Conservation (phyloP, 2,329 filamentous ascomycete genomes). For the Alternaria atra region DNA sequence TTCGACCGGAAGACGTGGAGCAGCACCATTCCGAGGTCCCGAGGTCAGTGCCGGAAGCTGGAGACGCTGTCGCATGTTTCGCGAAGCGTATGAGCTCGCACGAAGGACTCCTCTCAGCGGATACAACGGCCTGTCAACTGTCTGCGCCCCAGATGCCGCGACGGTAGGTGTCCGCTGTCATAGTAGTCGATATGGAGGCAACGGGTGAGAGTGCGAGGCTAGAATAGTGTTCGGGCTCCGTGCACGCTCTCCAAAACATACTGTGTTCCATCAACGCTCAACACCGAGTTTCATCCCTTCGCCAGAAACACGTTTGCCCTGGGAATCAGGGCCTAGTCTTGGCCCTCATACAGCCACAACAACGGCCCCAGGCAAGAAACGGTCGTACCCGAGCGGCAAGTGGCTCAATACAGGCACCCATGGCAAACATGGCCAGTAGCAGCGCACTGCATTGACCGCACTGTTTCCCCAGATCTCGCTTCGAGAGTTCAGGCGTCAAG, state of each 20-base stretch:
- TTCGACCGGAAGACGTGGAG: not conserved
- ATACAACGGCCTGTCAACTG: slow-evolving; percentile 18
- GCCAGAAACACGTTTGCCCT: slow-evolving; percentile 39
- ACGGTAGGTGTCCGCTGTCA: slow-evolving; percentile 16
- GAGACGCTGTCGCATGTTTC: slow-evolving; percentile 6
- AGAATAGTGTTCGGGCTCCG: slow-evolving; percentile 11
- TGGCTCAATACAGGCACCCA: slow-evolving; percentile 41
- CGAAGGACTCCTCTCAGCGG: slow-evolving; percentile 10
- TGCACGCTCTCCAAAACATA: slow-evolving; percentile 28
- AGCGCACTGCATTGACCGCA: slow-evolving; percentile 12
- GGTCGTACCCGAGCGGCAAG: slow-evolving; percentile 21
- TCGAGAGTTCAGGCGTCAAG: slow-evolving; percentile 27
- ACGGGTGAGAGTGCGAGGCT: slow-evolving; percentile 1
- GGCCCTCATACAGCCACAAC: slow-evolving; percentile 42
- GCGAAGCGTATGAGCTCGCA: not conserved
- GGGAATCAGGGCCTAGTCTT: slow-evolving; percentile 18
- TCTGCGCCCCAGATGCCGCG: slow-evolving; percentile 20
- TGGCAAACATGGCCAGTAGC: slow-evolving; percentile 37
- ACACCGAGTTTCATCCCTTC: slow-evolving; percentile 47
- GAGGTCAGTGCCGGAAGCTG: slow-evolving; percentile 1
- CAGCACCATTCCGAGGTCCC: not conserved
- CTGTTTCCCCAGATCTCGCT: slow-evolving; percentile 23
- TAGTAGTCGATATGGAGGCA: slow-evolving; percentile 12
- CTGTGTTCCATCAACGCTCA: slow-evolving; percentile 30
- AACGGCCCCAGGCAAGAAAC: slow-evolving; percentile 31